Percentiles rank a stretch among this genome's conserved stretches.
These are phyloP conservation scores for Wickerhamomyces chaumierensis DNA, from an alignment of 805 yeast genomes.

Conservation along the genomic window DNA sequence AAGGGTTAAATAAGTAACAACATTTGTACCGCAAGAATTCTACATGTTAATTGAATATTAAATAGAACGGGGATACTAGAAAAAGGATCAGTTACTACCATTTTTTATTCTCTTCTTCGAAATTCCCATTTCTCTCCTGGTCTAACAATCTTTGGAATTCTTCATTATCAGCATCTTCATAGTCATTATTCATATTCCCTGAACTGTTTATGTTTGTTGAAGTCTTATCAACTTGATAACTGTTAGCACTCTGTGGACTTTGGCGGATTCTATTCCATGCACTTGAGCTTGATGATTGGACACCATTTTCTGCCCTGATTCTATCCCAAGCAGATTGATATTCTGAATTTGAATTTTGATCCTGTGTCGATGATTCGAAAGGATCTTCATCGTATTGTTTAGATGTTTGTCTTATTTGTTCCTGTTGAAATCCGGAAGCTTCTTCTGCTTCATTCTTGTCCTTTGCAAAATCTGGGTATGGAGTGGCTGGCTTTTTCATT, in stretches of 20 bases:
- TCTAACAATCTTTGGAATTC: constrained; percentile 18
- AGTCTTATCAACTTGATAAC: constrained; percentile 2
- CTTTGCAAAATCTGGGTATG: not conserved
- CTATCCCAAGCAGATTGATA: constrained; percentile 26
- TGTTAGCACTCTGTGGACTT: constrained; percentile 9
- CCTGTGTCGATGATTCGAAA: constrained; percentile 7
- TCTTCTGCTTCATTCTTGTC: constrained; percentile 2
- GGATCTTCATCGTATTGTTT: constrained; percentile 12
- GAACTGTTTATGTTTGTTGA: not conserved
- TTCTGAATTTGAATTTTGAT: not conserved
- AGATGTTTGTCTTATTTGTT: too few relatives aligned
- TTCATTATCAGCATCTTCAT: constrained; percentile 2
- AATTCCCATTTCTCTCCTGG: constrained; percentile 11
- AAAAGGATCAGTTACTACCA: constrained; percentile 5
- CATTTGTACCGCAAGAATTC: too few relatives aligned
- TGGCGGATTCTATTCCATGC: not conserved
- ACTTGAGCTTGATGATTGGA: constrained; percentile 8
- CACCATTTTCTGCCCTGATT: constrained; percentile 21
- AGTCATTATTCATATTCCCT: not conserved
- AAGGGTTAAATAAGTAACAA: too few relatives aligned
- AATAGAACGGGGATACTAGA: too few relatives aligned
- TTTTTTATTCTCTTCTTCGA: constrained; percentile 9
- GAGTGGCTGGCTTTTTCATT: constrained; percentile 5
- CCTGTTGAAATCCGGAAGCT: constrained; percentile 1
- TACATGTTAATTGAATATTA: too few relatives aligned